Evolutionary conservation across 129 eudicot species (phyloP), one percentile per base, ranked within the genome.

Genomic region (Escallonia rubra): DNA sequence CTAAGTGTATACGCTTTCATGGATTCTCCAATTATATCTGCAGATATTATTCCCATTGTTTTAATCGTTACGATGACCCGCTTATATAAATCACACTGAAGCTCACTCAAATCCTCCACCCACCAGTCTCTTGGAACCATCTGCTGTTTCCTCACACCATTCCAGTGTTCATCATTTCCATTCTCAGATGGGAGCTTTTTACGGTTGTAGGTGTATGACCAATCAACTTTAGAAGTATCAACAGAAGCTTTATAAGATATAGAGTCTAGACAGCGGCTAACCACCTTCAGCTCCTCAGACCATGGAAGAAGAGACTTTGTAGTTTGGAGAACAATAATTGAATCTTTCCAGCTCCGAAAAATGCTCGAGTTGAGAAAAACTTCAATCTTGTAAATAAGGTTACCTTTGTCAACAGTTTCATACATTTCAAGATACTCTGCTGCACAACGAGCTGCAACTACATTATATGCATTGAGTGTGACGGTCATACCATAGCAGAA

Each of bases 401-500:
- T 91, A 10, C 96, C 96, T 71, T 87, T 87, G 61, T 91, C 97
- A 3, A 79, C 76, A 2, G 88, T 78, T 73, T 91, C 97, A 42
- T 82, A 81, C 97, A 91, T 91, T 78, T 85, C 97, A 41, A 91
- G 79, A 74, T 85, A 87, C 73, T 91, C 96, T 7, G 97, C 93
- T 41, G 97, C 97, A 73, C 96, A 87, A 54, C 96, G 90, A 23
- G 96, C 90, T 41, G 94, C 83, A 6, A 88, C 92, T 65, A 88
- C 97, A 44, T 91, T 91, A 73, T 91, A 87, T 5, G 97, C 90
- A 14, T 87, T 91, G 61, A 91, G 86, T 43, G 97, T 91, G 71
- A 91, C 96, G 2, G 77, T 78, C 93, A 91, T 87, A 4, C 97
- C 91, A 48, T 84, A 90, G 63, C 95, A 90, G 82, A 81, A 86